Evolutionary conservation across 345 rosid genomes (phyloP).

Genomic region (Lumnitzera racemosa): DNA sequence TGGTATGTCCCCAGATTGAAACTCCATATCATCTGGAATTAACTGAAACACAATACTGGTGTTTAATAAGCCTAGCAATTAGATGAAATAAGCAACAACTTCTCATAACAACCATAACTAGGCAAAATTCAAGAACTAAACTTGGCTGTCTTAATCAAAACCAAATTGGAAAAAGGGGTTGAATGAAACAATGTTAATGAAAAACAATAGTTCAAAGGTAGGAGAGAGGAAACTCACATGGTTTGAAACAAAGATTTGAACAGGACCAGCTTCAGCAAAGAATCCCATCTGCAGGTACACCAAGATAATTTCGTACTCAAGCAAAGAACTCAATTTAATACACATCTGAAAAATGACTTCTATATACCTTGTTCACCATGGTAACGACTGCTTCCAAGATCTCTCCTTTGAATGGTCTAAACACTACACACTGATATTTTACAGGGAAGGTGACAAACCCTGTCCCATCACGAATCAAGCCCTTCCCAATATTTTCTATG

Average conservation of each 20-base stretch:
- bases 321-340: background rate
- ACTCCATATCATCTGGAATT: slow-evolving; percentile 97
- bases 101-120: background rate
- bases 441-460: slow-evolving; percentile 82
- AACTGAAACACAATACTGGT: slow-evolving; percentile 29
- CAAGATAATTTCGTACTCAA: background rate
- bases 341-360: no score
- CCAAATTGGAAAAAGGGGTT: background rate
- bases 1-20: slow-evolving; percentile 90
- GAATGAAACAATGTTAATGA: no score
- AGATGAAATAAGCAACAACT: background rate
- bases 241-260: slow-evolving; percentile 91
- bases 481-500: slow-evolving; percentile 75
- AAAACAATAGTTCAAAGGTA: background rate
- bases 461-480: slow-evolving; percentile 86
- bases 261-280: slow-evolving; percentile 96
- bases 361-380: slow-evolving; percentile 68
- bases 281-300: slow-evolving; percentile 69
- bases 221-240: slow-evolving; percentile 44
- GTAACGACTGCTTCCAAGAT: slow-evolving; percentile 91
- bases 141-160: background rate
- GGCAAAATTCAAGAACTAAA: background rate
- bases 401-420: slow-evolving; percentile 90
- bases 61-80: no score
- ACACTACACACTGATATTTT: slow-evolving; percentile 80